Evolutionary conservation across 2,329 filamentous ascomycete genomes (phyloP).

Genomic region (Apiospora hydei): DNA sequence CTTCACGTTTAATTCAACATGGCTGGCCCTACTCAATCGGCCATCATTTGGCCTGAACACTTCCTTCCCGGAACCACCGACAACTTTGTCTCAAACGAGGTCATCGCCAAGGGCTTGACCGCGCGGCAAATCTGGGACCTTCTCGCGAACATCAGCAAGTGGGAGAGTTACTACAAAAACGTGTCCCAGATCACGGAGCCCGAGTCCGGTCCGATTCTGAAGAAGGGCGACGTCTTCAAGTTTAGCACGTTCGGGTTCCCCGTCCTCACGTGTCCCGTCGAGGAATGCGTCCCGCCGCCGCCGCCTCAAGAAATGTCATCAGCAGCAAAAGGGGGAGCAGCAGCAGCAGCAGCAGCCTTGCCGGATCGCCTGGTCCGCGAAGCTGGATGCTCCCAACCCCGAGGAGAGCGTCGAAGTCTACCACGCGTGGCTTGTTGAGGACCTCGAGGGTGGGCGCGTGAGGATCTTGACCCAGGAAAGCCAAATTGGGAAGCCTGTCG

Average conservation of each 20-base stretch:
- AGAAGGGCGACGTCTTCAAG: slow-evolving; percentile 38
- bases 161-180: slow-evolving; percentile 41
- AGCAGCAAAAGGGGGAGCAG: not conserved
- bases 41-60: slow-evolving; percentile 38
- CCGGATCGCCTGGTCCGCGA: slow-evolving; percentile 38
- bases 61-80: slow-evolving; percentile 40
- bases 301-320: not conserved
- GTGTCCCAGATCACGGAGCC: slow-evolving; percentile 36
- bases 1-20: not conserved
- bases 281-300: slow-evolving; percentile 35
- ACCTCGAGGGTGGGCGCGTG: slow-evolving; percentile 37
- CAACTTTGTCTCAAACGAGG: slow-evolving; percentile 42
- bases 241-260: slow-evolving; percentile 42
- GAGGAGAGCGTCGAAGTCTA: slow-evolving; percentile 35
- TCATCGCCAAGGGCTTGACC: slow-evolving; percentile 38
- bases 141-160: slow-evolving; percentile 37
- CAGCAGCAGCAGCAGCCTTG: slow-evolving; percentile 25
- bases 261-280: slow-evolving; percentile 34
- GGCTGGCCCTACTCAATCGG: slow-evolving; percentile 12
- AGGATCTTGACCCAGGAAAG: slow-evolving; percentile 41
- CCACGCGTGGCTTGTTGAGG: slow-evolving; percentile 41
- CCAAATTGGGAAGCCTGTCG: slow-evolving; percentile 38
- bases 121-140: slow-evolving; percentile 38
- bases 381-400: slow-evolving; percentile 24
- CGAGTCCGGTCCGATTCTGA: slow-evolving; percentile 33